Evolutionary conservation across 176 grass and related monocot genomes (phyloP), one percentile per base, ranked within the genome.

Genomic region (Cocos nucifera): DNA sequence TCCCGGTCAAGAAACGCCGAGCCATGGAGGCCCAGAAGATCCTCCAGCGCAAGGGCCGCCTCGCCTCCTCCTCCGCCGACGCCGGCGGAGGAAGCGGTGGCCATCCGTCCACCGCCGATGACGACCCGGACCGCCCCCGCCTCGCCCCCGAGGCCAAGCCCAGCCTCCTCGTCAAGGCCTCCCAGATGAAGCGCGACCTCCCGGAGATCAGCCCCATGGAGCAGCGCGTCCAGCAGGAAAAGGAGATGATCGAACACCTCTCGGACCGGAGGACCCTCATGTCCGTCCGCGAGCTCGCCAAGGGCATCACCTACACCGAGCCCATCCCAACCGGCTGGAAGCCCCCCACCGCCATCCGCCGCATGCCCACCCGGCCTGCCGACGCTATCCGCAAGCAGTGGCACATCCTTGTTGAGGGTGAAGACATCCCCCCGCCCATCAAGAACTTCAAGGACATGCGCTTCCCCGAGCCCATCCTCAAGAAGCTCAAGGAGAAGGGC

Each of bases 331-430:
- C 87, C 2, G 82, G 82, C 3, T 90, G 87, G 87, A 90, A 77
- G 57, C 87, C 82, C 2, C 87, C 87, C 0, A 75, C 86, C 12
- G 64, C 62, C 15, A 78, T 86, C 54, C 87, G 87, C 24, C 54
- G 51, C 30, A 82, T 90, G 87, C 63, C 82, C 0, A 32, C 21
- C 21, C 29, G 53, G 15, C 72, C 59, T 18, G 87, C 83, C 52
- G 74, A 91, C 19, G 61, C 57, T 9, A 63, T 97, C 60, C 79
- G 93, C 51, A 80, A 78, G 51, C 72, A 80, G 73, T 85, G 84
- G 81, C 93, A 92, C 54, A 92, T 97, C 59, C 77, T 97, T 16
- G 84, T 92, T 3, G 93, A 91, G 0, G 92, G 84, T 16, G 78
- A 97, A 3, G 84, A 91, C 0, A 57, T 97, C 30, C 93, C 81